Evolutionary conservation across 78 protist genomes (phyloP).

Genomic region (Bigelowiella natans): DNA sequence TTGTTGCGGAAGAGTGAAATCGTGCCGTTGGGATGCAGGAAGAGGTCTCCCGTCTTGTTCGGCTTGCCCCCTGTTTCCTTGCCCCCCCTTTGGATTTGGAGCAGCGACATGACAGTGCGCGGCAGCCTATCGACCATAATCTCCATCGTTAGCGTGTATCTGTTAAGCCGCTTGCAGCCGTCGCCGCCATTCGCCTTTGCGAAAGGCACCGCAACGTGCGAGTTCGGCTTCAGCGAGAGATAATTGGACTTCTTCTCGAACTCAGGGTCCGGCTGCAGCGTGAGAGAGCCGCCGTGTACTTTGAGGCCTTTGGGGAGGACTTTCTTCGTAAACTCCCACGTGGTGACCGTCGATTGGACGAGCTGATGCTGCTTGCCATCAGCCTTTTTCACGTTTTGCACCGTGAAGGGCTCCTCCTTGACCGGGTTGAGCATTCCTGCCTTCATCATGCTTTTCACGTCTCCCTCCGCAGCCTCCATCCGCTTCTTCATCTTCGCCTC

Average conservation of each 20-base stretch:
- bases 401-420: neutral
- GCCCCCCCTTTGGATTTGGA: neutral
- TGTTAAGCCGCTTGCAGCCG: neutral
- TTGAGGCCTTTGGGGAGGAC: neutral
- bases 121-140: neutral
- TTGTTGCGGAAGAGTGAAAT: neutral
- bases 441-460: neutral
- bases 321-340: neutral
- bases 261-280: neutral
- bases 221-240: neutral
- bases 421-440: neutral
- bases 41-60: neutral
- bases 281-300: neutral
- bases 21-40: neutral
- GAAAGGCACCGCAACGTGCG: neutral
- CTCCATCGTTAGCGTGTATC: neutral
- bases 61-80: too few species aligned
- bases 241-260: neutral
- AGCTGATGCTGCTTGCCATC: neutral
- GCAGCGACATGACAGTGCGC: neutral
- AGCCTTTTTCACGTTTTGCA: neutral
- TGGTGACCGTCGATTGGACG: neutral
- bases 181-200: neutral
- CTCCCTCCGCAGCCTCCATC: neutral
- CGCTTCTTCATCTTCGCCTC: neutral